These are phyloP conservation scores for Achaetomiella virescens DNA, from an alignment of 495 filamentous ascomycete genomes.

Conservation along the genomic window DNA sequence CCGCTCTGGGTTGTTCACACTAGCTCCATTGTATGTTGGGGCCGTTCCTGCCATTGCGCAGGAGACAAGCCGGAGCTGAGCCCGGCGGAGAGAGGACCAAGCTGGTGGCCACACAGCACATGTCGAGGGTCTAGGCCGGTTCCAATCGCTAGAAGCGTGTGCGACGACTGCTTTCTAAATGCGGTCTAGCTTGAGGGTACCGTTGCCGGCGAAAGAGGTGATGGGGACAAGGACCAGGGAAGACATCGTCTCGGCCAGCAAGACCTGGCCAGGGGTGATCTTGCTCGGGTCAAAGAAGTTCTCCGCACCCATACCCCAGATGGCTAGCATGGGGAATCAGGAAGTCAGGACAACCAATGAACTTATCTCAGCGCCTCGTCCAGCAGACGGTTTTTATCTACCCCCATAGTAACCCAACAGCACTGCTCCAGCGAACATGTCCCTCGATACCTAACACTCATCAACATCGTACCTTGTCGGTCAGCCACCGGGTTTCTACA, in stretches of 20 bases:
- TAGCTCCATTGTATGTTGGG: slow-evolving; percentile 42
- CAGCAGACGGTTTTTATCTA: slow-evolving; percentile 11
- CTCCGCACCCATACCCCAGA: slow-evolving; percentile 29
- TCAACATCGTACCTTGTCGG: slow-evolving; percentile 33
- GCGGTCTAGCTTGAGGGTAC: no score
- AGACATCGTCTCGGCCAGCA: slow-evolving; percentile 41
- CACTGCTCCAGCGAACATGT: slow-evolving; percentile 40
- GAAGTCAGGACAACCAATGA: no score
- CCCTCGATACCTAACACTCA: slow-evolving; percentile 41
- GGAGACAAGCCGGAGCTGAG: slow-evolving; percentile 38
- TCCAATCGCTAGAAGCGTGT: slow-evolving; percentile 39
- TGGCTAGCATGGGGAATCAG: background rate
- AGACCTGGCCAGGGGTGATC: slow-evolving; percentile 28
- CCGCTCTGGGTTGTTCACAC: slow-evolving; percentile 29
- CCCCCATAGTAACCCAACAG: slow-evolving; percentile 34
- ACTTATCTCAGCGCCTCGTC: background rate
- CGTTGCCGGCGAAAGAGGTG: background rate
- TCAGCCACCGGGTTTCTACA: background rate
- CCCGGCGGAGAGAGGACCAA: slow-evolving; percentile 49
- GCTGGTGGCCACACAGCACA: slow-evolving; percentile 44
- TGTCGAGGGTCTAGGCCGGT: slow-evolving; percentile 54
- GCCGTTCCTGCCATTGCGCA: slow-evolving; percentile 42
- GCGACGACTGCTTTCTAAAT: no score
- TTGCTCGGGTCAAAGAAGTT: slow-evolving; percentile 26
- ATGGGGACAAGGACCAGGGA: slow-evolving; percentile 36